Evolutionary conservation across 305 asterid genomes (phyloP).

Genomic region (Nicotiana rustica): DNA sequence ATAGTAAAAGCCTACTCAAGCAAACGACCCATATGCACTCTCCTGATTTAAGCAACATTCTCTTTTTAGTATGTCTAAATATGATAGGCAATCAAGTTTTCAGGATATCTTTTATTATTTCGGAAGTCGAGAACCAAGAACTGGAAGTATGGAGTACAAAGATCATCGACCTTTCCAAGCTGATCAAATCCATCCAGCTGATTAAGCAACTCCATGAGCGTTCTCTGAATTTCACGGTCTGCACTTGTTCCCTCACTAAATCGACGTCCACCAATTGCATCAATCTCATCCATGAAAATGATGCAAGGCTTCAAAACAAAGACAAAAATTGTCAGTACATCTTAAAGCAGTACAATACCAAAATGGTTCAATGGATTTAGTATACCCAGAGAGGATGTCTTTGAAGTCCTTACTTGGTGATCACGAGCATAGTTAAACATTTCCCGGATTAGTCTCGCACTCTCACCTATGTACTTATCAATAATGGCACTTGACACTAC

Average conservation of each 20-base stretch:
- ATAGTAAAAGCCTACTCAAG: slow-evolving; percentile 21
- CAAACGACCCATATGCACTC: background rate
- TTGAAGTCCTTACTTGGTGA: slow-evolving; percentile 74
- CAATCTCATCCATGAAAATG: slow-evolving; percentile 47
- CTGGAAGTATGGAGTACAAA: background rate
- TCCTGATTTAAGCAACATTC: slow-evolving; percentile 12
- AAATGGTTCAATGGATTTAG: slow-evolving; percentile 15
- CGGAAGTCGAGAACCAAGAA: slow-evolving; percentile 9
- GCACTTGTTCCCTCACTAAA: slow-evolving; percentile 96
- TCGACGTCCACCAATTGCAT: slow-evolving; percentile 60
- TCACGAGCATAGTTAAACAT: slow-evolving; percentile 98
- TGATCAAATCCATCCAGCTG: slow-evolving; percentile 93
- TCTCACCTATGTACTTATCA: slow-evolving; percentile 95
- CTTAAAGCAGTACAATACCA: background rate
- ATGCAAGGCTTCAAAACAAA: slow-evolving; percentile 69
- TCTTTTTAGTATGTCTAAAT: background rate
- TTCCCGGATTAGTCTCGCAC: slow-evolving; percentile 94
- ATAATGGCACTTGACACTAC: slow-evolving; percentile 97
- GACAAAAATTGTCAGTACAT: slow-evolving; percentile 49
- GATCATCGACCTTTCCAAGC: slow-evolving; percentile 73
- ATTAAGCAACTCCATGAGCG: slow-evolving; percentile 90
- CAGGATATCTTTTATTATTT: background rate
- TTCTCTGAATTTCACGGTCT: slow-evolving; percentile 92
- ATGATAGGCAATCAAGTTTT: background rate
- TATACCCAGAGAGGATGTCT: slow-evolving; percentile 17